phyloP scores from a whole-genome alignment of 805 yeast genomes.

The Starmerella riodocensis region DNA sequence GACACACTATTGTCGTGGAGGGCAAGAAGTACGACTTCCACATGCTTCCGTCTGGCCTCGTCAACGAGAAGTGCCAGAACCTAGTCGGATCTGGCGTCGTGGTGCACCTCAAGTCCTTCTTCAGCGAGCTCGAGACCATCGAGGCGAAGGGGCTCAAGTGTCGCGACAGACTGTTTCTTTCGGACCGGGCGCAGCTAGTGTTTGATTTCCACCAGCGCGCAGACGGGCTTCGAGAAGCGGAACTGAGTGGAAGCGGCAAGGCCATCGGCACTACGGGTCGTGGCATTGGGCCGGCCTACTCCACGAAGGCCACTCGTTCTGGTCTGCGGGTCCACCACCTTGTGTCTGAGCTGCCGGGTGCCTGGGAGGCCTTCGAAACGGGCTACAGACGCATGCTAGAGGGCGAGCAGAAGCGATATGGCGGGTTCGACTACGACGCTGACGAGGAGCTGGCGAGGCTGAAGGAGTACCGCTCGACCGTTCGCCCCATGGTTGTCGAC shows the following conservation, averaged over 20 bases:
- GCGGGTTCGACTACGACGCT: conserved; percentile 65
- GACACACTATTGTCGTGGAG: conserved; percentile 92
- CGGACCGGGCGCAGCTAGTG: conserved; percentile 90
- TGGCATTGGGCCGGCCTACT: conserved; percentile 97
- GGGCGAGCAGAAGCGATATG: conserved; percentile 80
- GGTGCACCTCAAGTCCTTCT: conserved; percentile 84
- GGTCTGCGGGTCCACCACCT: conserved; percentile 95
- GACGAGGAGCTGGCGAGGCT: conserved; percentile 70
- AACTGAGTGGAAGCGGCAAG: conserved; percentile 65
- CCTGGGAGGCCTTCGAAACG: conserved; percentile 83
- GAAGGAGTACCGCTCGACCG: conserved; percentile 55
- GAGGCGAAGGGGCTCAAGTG: conserved; percentile 69
- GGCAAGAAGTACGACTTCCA: conserved; percentile 90
- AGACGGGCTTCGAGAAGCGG: conserved; percentile 89
- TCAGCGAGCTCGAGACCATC: conserved; percentile 68
- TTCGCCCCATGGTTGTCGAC: conserved; percentile 88
- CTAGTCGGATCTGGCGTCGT: conserved; percentile 94
- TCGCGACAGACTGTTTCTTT: conserved; percentile 64
- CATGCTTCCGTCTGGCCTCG: conserved; percentile 97
- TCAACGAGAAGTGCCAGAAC: conserved; percentile 81
- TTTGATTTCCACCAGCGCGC: conserved; percentile 97
- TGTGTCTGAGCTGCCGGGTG: conserved; percentile 74
- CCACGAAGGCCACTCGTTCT: conserved; percentile 92
- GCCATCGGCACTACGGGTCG: conserved; percentile 96
- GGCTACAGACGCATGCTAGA: conserved; percentile 64